Percentiles rank a stretch among this genome's conserved stretches.
phyloP scores from a whole-genome alignment of 176 grass and related monocot species.

The Triticum dicoccoides region DNA sequence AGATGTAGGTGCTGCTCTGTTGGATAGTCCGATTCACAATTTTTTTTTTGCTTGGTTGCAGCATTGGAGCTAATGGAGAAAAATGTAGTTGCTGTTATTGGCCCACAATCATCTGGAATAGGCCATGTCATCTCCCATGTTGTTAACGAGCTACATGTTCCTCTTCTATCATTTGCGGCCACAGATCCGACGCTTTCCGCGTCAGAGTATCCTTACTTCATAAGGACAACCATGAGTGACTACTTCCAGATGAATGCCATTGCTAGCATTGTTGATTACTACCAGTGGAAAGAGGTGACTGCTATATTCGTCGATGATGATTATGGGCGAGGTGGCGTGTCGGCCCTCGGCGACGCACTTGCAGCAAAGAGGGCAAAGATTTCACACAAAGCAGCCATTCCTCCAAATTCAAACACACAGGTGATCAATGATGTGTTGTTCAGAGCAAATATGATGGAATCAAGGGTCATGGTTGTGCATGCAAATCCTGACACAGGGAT shows the following conservation, averaged over 20 bases:
- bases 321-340: constrained; percentile 61
- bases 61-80: constrained; percentile 66
- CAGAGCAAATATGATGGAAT: constrained; percentile 72
- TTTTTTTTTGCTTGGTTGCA: constrained; percentile 32
- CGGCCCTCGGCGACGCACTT: constrained; percentile 58
- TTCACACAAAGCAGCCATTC: constrained; percentile 67
- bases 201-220: constrained; percentile 70
- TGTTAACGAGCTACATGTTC: constrained; percentile 63
- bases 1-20: too few species aligned
- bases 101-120: constrained; percentile 68
- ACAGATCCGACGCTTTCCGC: constrained; percentile 69
- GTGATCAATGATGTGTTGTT: constrained; percentile 49
- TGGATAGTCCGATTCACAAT: constrained; percentile 30
- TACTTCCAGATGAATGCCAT: constrained; percentile 73
- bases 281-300: constrained; percentile 62
- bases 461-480: constrained; percentile 67
- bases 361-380: constrained; percentile 43
- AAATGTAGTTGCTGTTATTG: constrained; percentile 63
- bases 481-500: constrained; percentile 71
- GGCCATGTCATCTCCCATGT: constrained; percentile 69
- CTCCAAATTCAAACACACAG: constrained; percentile 41
- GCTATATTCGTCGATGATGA: constrained; percentile 74
- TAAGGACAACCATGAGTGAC: constrained; percentile 59
- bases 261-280: constrained; percentile 64
- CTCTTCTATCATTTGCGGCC: constrained; percentile 66